Conservation (phyloP, 2,329 filamentous ascomycete species). For the Talaromyces sp. region DNA sequence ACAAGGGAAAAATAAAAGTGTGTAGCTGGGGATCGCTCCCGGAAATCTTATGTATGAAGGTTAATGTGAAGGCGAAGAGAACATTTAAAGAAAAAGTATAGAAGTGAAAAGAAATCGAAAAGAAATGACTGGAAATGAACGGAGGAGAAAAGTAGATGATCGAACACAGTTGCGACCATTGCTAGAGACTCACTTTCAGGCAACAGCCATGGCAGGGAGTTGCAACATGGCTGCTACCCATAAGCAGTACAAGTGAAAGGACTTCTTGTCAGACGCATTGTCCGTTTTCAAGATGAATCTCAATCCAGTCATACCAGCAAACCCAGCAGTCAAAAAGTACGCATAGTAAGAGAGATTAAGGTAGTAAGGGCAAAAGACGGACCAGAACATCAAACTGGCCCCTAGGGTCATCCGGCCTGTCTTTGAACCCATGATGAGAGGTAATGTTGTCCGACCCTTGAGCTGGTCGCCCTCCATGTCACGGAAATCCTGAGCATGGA, state of each 20-base stretch:
- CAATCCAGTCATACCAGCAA: constrained; percentile 3
- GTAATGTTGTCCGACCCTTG: constrained; percentile 14
- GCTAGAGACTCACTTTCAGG: not conserved
- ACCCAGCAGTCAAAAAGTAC: constrained; percentile 1
- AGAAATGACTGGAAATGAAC: not conserved
- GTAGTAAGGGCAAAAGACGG: constrained; percentile 13
- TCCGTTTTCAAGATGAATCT: constrained; percentile 14
- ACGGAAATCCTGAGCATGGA: constrained; percentile 19
- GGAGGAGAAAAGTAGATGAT: not conserved
- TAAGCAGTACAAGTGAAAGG: constrained; percentile 17
- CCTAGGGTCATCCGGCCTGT: constrained; percentile 7
- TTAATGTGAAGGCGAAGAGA: not conserved
- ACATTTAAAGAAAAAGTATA: not conserved
- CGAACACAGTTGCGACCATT: not conserved
- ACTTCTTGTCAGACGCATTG: constrained; percentile 14
- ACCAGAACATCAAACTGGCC: constrained; percentile 11
- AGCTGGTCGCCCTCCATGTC: constrained; percentile 17
- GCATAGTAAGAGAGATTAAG: constrained; percentile 6
- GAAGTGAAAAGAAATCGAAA: not conserved
- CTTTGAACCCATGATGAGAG: constrained; percentile 15
- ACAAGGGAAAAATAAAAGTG: not conserved
- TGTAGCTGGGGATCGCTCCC: not conserved
- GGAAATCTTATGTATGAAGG: not conserved
- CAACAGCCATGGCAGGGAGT: constrained; percentile 14
- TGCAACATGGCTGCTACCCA: constrained; percentile 18